phyloP scores from a whole-genome alignment of 2,329 filamentous ascomycete genomes.

The Exophiala bonariae region DNA sequence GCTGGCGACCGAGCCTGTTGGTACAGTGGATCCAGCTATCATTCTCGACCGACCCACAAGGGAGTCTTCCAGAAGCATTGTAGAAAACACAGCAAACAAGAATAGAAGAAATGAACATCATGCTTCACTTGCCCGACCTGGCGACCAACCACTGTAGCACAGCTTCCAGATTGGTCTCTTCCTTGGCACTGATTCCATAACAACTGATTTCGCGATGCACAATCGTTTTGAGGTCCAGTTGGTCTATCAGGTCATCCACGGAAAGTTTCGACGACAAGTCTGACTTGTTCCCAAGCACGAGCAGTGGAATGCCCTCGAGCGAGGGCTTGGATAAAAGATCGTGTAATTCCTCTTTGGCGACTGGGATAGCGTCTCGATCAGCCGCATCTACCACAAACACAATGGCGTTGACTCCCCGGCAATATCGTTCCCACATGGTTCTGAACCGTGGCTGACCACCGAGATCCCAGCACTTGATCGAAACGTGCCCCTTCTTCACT shows the following conservation, averaged over 20 bases:
- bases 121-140: constrained; percentile 69
- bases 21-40: no score
- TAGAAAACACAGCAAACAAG: no score
- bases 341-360: constrained; percentile 90
- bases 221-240: constrained; percentile 84
- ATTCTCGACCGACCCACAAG: no score
- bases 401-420: constrained; percentile 94
- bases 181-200: constrained; percentile 97
- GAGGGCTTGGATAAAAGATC: constrained; percentile 80
- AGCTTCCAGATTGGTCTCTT: constrained; percentile 97
- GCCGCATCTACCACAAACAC: constrained; percentile 99
- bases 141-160: constrained; percentile 96
- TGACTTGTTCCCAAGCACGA: constrained; percentile 96
- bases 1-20: no score
- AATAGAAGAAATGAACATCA: no score
- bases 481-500: constrained; percentile 96
- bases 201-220: constrained; percentile 93
- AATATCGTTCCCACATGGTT: constrained; percentile 99
- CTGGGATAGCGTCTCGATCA: constrained; percentile 74
- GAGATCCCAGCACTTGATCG: constrained; percentile 98
- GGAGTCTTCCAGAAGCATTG: no score
- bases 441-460: constrained; percentile 95
- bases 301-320: constrained; percentile 83
- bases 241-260: constrained; percentile 93
- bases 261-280: constrained; percentile 87